Conservation (phyloP, 139 green algal species). For the Volvox reticuliferus region DNA sequence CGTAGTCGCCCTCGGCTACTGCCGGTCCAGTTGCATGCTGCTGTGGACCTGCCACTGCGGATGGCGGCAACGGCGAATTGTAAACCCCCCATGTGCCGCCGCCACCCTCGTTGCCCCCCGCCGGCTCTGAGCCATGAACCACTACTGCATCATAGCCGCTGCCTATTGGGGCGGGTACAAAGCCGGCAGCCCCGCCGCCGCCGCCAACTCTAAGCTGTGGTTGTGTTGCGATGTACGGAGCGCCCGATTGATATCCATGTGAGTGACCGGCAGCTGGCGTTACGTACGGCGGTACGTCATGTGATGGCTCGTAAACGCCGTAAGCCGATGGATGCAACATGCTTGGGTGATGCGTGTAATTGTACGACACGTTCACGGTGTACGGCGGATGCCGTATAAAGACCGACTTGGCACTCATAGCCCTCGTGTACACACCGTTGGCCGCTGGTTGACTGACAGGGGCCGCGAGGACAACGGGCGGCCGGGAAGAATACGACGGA, state of each 20-base stretch:
- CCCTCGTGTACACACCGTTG: neutral
- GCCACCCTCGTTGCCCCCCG: neutral
- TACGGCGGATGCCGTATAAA: neutral
- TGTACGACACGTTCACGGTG: neutral
- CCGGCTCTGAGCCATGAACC: neutral
- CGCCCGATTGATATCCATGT: neutral
- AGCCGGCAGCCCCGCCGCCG: too few species aligned
- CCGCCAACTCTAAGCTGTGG: neutral
- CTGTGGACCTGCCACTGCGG: neutral
- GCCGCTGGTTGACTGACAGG: neutral
- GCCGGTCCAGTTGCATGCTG: too few species aligned
- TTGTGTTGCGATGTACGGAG: neutral
- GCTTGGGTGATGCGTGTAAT: neutral
- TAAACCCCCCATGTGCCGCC: neutral
- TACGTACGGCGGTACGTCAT: neutral
- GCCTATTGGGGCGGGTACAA: neutral
- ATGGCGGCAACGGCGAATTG: too few species aligned
- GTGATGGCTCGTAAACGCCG: neutral
- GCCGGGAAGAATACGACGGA: neutral
- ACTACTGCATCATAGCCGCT: neutral
- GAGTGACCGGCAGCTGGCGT: too few species aligned
- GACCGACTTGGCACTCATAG: constrained; percentile 2
- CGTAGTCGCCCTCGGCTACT: neutral
- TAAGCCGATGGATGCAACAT: neutral
- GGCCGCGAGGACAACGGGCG: neutral